A percentile compares a stretch with the other conserved stretches of the same genome.
Conservation (phyloP, 2,329 filamentous ascomycete genomes). For the Lachnellula occidentalis region DNA sequence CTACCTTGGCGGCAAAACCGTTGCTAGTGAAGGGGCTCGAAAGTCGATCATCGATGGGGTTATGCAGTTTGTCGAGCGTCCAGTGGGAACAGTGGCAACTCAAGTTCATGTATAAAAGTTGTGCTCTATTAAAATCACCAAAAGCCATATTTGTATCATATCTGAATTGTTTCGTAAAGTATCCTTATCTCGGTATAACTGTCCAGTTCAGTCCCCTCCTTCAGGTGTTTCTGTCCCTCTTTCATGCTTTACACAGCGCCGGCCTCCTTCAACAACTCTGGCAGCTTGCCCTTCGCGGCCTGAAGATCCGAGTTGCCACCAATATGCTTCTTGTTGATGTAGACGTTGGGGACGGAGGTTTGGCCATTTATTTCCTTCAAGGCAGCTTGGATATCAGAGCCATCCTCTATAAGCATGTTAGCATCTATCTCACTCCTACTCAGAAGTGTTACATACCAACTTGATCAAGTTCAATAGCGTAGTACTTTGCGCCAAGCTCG, state of each 20-base stretch:
- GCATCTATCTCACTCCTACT: neutral
- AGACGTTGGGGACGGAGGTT: slow-evolving; percentile 91
- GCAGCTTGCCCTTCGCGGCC: slow-evolving; percentile 59
- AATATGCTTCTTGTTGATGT: slow-evolving; percentile 85
- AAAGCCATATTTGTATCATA: neutral
- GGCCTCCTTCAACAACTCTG: slow-evolving; percentile 56
- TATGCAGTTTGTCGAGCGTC: slow-evolving; percentile 81
- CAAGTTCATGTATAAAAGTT: slow-evolving; percentile 48
- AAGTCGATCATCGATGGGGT: slow-evolving; percentile 81
- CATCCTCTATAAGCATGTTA: slow-evolving; percentile 58
- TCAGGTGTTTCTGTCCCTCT: neutral
- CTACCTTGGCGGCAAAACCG: slow-evolving; percentile 80
- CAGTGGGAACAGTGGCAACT: slow-evolving; percentile 78
- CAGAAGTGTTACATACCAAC: slow-evolving; percentile 50
- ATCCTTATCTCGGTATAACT: no score
- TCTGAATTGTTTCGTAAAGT: neutral
- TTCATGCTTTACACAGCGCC: slow-evolving; percentile 48
- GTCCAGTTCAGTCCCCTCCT: neutral
- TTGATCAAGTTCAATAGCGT: slow-evolving; percentile 77
- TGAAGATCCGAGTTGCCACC: slow-evolving; percentile 92
- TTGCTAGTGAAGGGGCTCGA: slow-evolving; percentile 78
- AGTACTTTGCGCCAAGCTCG: slow-evolving; percentile 65
- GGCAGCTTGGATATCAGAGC: slow-evolving; percentile 74
- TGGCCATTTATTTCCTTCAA: slow-evolving; percentile 77
- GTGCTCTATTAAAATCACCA: neutral